These are phyloP conservation scores for Dillenia suffruticosa DNA, from an alignment of 164 flowering plant species.

Conservation along the genomic window DNA sequence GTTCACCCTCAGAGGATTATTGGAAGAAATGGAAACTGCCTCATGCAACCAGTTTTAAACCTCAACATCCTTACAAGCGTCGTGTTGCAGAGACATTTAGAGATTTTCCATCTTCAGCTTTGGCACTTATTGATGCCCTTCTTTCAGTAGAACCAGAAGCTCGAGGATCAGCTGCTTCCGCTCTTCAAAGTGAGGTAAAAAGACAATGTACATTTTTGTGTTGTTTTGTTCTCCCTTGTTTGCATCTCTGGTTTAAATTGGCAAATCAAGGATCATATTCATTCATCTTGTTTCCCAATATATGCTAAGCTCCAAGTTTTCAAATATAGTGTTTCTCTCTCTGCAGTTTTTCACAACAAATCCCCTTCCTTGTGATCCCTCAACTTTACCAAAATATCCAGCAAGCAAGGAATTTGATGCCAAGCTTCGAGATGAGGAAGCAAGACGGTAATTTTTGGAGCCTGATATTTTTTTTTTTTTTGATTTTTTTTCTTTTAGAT, in stretches of 20 bases:
- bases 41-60: slow-evolving; percentile 57
- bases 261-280: no score
- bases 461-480: neutral
- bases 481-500: neutral
- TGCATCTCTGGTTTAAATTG: no score
- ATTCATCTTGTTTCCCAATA: no score
- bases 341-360: slow-evolving; percentile 46
- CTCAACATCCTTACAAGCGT: slow-evolving; percentile 44
- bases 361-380: slow-evolving; percentile 60
- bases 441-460: slow-evolving; percentile 35
- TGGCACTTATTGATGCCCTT: slow-evolving; percentile 43
- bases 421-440: slow-evolving; percentile 48
- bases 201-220: neutral
- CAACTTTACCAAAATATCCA: slow-evolving; percentile 52
- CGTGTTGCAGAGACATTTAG: slow-evolving; percentile 42
- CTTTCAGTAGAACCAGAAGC: slow-evolving; percentile 41
- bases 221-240: neutral
- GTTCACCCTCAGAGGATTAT: slow-evolving; percentile 59
- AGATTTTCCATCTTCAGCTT: slow-evolving; percentile 40
- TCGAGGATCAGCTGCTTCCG: slow-evolving; percentile 40
- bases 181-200: neutral
- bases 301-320: no score
- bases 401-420: slow-evolving; percentile 64
- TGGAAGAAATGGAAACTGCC: slow-evolving; percentile 52
- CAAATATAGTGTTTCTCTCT: neutral